Percentiles rank a stretch among this genome's conserved stretches.
phyloP scores from a whole-genome alignment of 73 alveolate species.

The Uronychia binucleata region DNA sequence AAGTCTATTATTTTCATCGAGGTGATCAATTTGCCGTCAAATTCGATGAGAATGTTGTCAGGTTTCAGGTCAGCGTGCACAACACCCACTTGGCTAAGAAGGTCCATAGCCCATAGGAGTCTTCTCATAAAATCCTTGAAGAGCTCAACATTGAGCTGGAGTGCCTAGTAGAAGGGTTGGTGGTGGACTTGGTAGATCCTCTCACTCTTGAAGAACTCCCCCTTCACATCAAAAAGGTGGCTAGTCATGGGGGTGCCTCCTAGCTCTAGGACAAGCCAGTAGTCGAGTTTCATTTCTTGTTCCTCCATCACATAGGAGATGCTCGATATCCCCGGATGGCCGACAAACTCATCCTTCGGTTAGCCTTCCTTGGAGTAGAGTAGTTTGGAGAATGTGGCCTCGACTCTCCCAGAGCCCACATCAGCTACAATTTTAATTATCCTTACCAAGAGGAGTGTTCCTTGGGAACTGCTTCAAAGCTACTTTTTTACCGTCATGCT shows the following conservation, averaged over 20 bases:
- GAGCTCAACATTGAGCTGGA: conserved; percentile 21
- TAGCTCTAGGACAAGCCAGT: conserved; percentile 67
- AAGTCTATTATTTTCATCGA: conserved; percentile 69
- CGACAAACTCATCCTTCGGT: neutral
- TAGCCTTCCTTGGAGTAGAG: conserved; percentile 10
- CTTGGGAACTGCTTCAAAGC: conserved; percentile 77
- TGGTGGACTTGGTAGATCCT: conserved; percentile 68
- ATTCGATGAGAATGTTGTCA: conserved; percentile 70
- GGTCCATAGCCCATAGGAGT: conserved; percentile 56
- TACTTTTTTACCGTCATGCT: conserved; percentile 36
- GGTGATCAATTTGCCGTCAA: conserved; percentile 20
- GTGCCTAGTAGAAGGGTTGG: conserved; percentile 36
- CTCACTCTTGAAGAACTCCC: conserved; percentile 79
- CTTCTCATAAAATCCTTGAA: conserved; percentile 49
- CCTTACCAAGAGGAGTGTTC: conserved; percentile 11
- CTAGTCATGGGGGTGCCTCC: conserved; percentile 70
- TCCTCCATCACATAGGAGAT: conserved; percentile 39
- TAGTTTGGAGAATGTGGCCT: neutral
- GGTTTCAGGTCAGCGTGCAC: conserved; percentile 85
- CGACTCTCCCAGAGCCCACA: conserved; percentile 27
- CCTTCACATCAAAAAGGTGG: conserved; percentile 68
- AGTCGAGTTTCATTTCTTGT: conserved; percentile 56
- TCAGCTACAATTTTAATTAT: conserved; percentile 6
- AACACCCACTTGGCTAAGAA: conserved; percentile 25
- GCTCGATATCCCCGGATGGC: conserved; percentile 40